A percentile compares a stretch with the other conserved stretches of the same genome.
Conservation (phyloP, 2,329 filamentous ascomycete species). For the Fusarium sp. region DNA sequence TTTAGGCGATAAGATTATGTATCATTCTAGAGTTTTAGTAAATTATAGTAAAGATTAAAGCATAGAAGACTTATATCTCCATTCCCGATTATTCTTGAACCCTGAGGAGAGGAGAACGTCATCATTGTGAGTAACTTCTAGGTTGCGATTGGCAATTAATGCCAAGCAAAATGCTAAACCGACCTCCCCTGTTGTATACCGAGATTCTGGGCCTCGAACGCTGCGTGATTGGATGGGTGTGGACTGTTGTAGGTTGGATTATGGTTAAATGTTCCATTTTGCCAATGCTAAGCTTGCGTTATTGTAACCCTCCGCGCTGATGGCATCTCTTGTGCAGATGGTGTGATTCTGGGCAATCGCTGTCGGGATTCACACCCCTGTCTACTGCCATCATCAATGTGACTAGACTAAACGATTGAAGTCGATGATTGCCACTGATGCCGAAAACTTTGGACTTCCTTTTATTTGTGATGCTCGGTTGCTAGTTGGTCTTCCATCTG, state of each 20-base stretch:
- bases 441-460: no score
- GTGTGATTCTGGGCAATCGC: slow-evolving; percentile 18
- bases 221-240: not conserved
- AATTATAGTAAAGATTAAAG: no score
- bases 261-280: not conserved
- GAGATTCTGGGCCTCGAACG: not conserved
- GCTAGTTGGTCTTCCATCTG: not conserved
- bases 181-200: not conserved
- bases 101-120: not conserved
- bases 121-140: not conserved
- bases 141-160: not conserved
- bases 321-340: slow-evolving; percentile 11
- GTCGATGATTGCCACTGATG: not conserved
- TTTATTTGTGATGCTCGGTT: no score
- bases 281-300: not conserved
- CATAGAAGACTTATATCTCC: no score
- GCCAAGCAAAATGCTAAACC: not conserved
- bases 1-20: no score
- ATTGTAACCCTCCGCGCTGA: slow-evolving; percentile 9
- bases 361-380: not conserved
- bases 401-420: not conserved
- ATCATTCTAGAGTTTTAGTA: no score
- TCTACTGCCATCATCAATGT: not conserved
- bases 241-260: not conserved
- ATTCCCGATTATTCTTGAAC: no score